Evolutionary conservation across 2,329 filamentous ascomycete species (phyloP).

Genomic region (Endocalyx cinctus): DNA sequence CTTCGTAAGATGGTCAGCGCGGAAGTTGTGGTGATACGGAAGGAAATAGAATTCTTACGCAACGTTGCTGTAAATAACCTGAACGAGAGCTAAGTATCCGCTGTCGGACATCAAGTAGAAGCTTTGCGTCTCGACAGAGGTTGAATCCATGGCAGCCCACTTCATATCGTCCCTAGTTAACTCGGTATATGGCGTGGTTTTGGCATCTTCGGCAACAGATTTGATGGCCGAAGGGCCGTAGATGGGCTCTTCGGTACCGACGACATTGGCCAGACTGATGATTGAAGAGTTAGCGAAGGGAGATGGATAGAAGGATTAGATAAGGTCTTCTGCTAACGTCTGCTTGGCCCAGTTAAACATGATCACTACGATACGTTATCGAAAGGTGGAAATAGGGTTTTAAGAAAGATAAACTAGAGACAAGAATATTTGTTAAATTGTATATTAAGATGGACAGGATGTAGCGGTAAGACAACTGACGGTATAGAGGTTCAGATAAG

Average conservation of each 20-base stretch:
- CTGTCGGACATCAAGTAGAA: constrained; percentile 85
- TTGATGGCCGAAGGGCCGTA: constrained; percentile 87
- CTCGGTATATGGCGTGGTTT: constrained; percentile 75
- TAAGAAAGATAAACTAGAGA: constrained; percentile 7
- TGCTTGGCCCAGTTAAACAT: constrained; percentile 97
- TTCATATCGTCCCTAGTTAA: constrained; percentile 71
- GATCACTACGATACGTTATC: constrained; percentile 7
- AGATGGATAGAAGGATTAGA: constrained; percentile 13
- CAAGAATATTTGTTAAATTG: constrained; percentile 5
- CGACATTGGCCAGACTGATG: constrained; percentile 67
- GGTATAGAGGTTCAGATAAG: too few species aligned
- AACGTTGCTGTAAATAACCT: constrained; percentile 98
- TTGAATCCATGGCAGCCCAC: constrained; percentile 78
- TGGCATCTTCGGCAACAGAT: constrained; percentile 76
- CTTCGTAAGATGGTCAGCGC: constrained; percentile 41
- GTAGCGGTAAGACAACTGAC: too few species aligned
- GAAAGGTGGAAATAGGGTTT: constrained; percentile 1
- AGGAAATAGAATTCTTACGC: constrained; percentile 54
- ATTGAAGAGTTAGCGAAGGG: constrained; percentile 18
- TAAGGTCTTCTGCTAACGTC: constrained; percentile 54
- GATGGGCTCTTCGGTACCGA: constrained; percentile 92
- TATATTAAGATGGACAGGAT: too few species aligned
- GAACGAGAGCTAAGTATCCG: constrained; percentile 72
- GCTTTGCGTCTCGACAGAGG: constrained; percentile 88
- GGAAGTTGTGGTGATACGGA: constrained; percentile 6